phyloP scores from a whole-genome alignment of 169 alveolate genomes.

The Plasmodium yoelii region DNA sequence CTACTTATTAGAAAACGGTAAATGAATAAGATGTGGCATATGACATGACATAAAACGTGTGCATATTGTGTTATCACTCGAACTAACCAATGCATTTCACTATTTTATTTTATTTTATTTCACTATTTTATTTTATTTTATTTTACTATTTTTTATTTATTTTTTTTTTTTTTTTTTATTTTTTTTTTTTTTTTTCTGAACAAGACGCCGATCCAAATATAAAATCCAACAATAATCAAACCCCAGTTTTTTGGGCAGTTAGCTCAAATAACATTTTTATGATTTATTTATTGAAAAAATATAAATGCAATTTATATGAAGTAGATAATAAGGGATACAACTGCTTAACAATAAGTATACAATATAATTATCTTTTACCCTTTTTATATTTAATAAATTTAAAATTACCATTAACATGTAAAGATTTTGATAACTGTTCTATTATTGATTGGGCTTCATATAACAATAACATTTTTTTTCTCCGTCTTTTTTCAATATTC shows the following conservation, averaged over 20 bases:
- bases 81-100: neutral
- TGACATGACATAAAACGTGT: neutral
- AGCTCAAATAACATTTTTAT: slow-evolving; percentile 40
- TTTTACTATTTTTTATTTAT: neutral
- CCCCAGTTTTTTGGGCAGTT: slow-evolving; percentile 75
- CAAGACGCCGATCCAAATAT: slow-evolving; percentile 42
- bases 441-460: slow-evolving; percentile 65
- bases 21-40: slow-evolving; percentile 6
- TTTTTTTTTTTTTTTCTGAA: slow-evolving; percentile 7
- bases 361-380: slow-evolving; percentile 22
- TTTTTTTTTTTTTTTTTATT: neutral
- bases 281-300: slow-evolving; percentile 45
- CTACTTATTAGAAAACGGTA: slow-evolving; percentile 58
- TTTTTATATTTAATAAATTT: slow-evolving; percentile 56
- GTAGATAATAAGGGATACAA: slow-evolving; percentile 58
- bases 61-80: neutral
- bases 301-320: slow-evolving; percentile 42
- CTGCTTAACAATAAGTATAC: slow-evolving; percentile 58
- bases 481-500: slow-evolving; percentile 53
- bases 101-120: neutral
- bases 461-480: slow-evolving; percentile 57
- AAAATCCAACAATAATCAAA: slow-evolving; percentile 25
- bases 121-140: neutral
- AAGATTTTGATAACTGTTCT: slow-evolving; percentile 42
- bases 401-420: slow-evolving; percentile 21